A percentile compares a stretch with the other conserved stretches of the same genome.
These are phyloP conservation scores for Agaricales sp. DNA, from an alignment of 1,284 basidiomycete species.

Conservation along the genomic window DNA sequence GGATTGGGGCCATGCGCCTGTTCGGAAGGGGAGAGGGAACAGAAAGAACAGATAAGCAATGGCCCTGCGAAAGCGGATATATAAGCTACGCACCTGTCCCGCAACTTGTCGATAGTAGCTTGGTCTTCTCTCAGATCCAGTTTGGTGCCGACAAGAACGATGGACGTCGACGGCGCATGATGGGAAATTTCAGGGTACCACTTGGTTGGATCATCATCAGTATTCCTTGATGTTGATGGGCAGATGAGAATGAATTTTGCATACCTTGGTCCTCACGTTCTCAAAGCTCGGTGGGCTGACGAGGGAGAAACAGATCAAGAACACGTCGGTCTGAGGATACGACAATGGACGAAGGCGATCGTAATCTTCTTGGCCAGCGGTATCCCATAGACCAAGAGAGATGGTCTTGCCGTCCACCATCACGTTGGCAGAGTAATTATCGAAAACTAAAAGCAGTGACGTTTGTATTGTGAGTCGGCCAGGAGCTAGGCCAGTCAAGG, in stretches of 20 bases:
- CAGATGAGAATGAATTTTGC: constrained; percentile 13
- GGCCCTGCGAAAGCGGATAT: background rate
- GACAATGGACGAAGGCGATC: constrained; percentile 96
- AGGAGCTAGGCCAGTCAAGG: constrained; percentile 2
- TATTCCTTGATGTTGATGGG: constrained; percentile 9
- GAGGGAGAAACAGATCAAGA: constrained; percentile 97
- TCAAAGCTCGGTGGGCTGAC: constrained; percentile 97
- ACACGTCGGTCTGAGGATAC: constrained; percentile 99
- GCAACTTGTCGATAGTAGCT: constrained; percentile 82
- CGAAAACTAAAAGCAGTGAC: constrained; percentile 60
- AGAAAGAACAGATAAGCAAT: constrained; percentile 8
- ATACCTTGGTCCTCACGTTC: constrained; percentile 94
- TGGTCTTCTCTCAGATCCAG: constrained; percentile 95
- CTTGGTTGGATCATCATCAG: too few species aligned
- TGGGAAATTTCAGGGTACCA: constrained; percentile 97
- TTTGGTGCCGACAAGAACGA: constrained; percentile 97
- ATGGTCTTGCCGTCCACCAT: constrained; percentile 99
- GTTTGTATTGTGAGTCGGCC: constrained; percentile 3
- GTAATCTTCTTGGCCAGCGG: constrained; percentile 98
- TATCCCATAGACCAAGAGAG: constrained; percentile 96
- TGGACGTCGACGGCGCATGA: constrained; percentile 90
- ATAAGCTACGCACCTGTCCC: constrained; percentile 59
- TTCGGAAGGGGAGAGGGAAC: constrained; percentile 8
- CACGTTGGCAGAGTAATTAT: constrained; percentile 94
- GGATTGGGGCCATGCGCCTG: constrained; percentile 91